phyloP scores from a whole-genome alignment of 169 alveolate species.

The Prorocentrum cordatum region DNA sequence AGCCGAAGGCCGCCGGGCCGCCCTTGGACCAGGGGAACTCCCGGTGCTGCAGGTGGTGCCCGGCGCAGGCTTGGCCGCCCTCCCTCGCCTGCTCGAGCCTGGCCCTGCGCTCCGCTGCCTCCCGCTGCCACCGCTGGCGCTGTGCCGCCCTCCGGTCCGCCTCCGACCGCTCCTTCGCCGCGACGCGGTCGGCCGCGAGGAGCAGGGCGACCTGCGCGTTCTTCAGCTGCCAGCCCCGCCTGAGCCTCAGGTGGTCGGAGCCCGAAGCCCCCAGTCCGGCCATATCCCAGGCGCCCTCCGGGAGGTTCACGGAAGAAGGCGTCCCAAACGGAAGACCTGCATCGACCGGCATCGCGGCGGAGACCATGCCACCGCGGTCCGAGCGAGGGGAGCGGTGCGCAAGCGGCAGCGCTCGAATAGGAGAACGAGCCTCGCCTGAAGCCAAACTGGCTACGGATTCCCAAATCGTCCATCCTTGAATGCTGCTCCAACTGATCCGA shows the following conservation, averaged over 20 bases:
- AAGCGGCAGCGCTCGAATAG: no score
- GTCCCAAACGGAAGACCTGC: no score
- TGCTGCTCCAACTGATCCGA: no score
- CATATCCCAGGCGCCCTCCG: constrained; percentile 53
- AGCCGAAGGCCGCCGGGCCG: constrained; percentile 33
- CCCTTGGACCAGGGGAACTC: constrained; percentile 59
- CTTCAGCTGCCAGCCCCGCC: constrained; percentile 40
- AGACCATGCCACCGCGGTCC: no score
- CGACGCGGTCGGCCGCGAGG: constrained; percentile 36
- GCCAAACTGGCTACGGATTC: no score
- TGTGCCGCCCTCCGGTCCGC: constrained; percentile 47
- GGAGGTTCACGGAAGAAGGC: not conserved
- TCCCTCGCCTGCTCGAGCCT: not conserved
- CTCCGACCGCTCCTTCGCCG: constrained; percentile 31
- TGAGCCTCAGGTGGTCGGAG: not conserved
- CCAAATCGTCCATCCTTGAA: no score
- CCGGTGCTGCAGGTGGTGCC: not conserved
- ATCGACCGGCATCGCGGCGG: no score
- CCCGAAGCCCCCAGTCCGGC: constrained; percentile 16
- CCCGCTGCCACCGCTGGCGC: constrained; percentile 49
- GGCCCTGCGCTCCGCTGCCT: constrained; percentile 53
- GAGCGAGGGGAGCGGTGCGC: no score
- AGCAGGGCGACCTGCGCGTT: constrained; percentile 50
- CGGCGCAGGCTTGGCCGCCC: not conserved
- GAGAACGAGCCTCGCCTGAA: no score